phyloP scores from a whole-genome alignment of 2,329 filamentous ascomycete genomes.

The Penicillium sp. region DNA sequence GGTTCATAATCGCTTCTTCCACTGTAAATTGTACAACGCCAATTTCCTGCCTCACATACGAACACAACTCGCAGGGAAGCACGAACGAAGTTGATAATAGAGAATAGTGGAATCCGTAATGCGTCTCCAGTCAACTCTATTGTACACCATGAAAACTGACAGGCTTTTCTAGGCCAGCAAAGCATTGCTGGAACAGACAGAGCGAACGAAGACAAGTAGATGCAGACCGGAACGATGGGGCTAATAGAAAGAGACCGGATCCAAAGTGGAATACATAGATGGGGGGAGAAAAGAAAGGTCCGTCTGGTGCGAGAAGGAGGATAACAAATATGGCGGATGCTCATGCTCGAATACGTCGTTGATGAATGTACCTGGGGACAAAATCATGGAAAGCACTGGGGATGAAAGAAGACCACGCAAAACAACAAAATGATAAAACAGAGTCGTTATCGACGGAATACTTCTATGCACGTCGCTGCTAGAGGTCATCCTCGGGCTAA shows the following conservation, averaged over 20 bases:
- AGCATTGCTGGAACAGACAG: constrained; percentile 18
- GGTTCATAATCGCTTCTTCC: too few species aligned
- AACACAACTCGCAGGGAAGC: not conserved
- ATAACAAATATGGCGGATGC: constrained; percentile 24
- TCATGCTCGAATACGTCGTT: constrained; percentile 28
- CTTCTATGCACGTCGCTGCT: constrained; percentile 12
- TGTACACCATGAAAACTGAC: constrained; percentile 30
- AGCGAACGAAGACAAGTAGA: constrained; percentile 12
- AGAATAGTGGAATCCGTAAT: constrained; percentile 1
- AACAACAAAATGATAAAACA: constrained; percentile 1
- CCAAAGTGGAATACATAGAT: constrained; percentile 5
- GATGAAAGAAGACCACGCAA: constrained; percentile 3
- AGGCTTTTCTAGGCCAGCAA: constrained; percentile 12
- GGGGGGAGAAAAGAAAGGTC: constrained; percentile 5
- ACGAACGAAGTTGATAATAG: too few species aligned
- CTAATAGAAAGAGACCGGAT: constrained; percentile 16
- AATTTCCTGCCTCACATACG: too few species aligned
- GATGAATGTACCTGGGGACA: constrained; percentile 24
- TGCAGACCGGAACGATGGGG: constrained; percentile 19
- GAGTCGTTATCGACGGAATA: not conserved
- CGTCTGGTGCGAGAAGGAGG: constrained; percentile 16
- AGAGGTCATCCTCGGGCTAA: not conserved
- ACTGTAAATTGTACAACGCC: constrained; percentile 12
- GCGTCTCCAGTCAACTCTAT: constrained; percentile 21
- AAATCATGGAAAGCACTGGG: too few species aligned